Evolutionary conservation across 768 basidiomycete species (phyloP).

Genomic region (Tricholoma bakamatsutake): DNA sequence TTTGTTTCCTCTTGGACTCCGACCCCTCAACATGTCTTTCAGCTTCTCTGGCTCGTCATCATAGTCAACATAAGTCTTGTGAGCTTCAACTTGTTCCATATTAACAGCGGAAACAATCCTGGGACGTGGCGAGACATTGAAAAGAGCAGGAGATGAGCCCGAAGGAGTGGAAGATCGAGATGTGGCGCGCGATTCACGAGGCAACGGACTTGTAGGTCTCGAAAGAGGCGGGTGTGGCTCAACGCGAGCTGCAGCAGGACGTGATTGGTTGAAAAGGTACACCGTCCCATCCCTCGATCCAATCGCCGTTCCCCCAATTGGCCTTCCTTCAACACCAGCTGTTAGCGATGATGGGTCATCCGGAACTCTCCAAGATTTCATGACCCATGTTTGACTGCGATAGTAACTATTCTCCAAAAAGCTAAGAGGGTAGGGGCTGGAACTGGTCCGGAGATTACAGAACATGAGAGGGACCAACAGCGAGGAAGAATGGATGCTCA

Average conservation of each 20-base stretch:
- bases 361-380: conserved; percentile 25
- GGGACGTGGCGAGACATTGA: conserved; percentile 50
- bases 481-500: conserved; percentile 3
- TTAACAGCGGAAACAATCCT: conserved; percentile 70
- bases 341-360: neutral
- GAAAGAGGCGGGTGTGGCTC: conserved; percentile 9
- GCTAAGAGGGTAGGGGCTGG: conserved; percentile 5
- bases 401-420: conserved; percentile 28
- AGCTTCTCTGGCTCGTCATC: conserved; percentile 76
- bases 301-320: conserved; percentile 24
- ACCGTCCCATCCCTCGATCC: conserved; percentile 41
- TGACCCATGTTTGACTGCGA: conserved; percentile 22
- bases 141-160: conserved; percentile 39
- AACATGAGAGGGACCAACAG: conserved; percentile 30
- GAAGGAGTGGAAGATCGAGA: conserved; percentile 36
- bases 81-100: conserved; percentile 65
- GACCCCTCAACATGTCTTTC: conserved; percentile 65
- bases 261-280: conserved; percentile 31
- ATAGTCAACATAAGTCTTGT: conserved; percentile 74
- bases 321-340: conserved; percentile 6
- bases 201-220: conserved; percentile 13
- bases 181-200: conserved; percentile 16
- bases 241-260: conserved; percentile 6
- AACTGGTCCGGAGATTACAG: conserved; percentile 13
- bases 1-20: conserved; percentile 33